Evolutionary conservation across 768 basidiomycete species (phyloP).

Genomic region (Auriculariales sp.): DNA sequence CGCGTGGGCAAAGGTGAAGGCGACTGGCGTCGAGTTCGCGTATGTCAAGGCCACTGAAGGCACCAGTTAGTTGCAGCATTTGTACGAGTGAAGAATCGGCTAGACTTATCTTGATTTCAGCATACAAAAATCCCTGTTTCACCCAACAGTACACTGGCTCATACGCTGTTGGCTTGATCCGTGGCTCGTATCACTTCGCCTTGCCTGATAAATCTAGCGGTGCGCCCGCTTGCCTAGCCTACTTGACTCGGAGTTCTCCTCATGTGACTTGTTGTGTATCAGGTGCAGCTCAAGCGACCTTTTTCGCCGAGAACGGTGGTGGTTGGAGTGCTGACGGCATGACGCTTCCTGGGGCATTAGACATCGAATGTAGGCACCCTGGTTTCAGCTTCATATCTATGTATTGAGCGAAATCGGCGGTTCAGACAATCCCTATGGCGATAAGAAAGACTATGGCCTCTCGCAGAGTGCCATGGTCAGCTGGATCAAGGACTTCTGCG

Average conservation of each 20-base stretch:
- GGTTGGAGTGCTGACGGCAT: constrained; percentile 41
- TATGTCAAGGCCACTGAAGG: constrained; percentile 61
- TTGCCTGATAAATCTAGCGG: constrained; percentile 28
- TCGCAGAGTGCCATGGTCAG: constrained; percentile 40
- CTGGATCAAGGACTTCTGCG: constrained; percentile 48
- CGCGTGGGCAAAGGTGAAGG: constrained; percentile 35
- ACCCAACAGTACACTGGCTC: constrained; percentile 39
- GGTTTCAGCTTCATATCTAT: too few species aligned
- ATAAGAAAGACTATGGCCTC: constrained; percentile 44
- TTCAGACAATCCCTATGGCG: too few species aligned
- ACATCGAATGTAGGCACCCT: constrained; percentile 39
- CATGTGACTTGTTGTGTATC: too few species aligned
- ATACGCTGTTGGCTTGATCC: constrained; percentile 38
- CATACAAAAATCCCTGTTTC: constrained; percentile 22
- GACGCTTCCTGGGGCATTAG: constrained; percentile 49
- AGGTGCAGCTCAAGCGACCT: too few species aligned
- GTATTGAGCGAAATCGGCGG: too few species aligned
- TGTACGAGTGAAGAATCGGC: too few species aligned
- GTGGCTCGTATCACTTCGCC: constrained; percentile 49
- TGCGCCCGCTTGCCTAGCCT: too few species aligned
- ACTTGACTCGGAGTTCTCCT: too few species aligned
- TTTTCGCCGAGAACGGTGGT: too few species aligned
- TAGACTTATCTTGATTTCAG: too few species aligned
- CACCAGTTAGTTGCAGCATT: too few species aligned
- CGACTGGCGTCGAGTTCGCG: constrained; percentile 37